Evolutionary conservation across 805 yeast species (phyloP).

Genomic region (Candida fluviatilis): DNA sequence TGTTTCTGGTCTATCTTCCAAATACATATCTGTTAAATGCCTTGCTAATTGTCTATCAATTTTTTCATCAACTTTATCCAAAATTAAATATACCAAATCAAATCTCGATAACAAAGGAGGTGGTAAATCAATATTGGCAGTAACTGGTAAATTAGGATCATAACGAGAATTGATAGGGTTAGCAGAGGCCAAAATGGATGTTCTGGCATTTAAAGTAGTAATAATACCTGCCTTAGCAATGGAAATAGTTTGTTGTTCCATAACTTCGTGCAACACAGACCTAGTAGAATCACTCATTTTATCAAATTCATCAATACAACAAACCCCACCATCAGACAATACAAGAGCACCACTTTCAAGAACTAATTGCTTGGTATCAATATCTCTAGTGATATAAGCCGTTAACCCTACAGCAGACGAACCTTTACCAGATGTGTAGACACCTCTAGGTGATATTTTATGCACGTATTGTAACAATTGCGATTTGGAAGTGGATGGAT

Average conservation of each 20-base stretch:
- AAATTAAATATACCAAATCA: slow-evolving; percentile 85
- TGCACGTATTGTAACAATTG: slow-evolving; percentile 93
- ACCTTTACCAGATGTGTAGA: slow-evolving; percentile 97
- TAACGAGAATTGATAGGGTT: slow-evolving; percentile 95
- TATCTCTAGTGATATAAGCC: slow-evolving; percentile 92
- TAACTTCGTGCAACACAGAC: slow-evolving; percentile 98
- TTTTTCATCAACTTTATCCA: slow-evolving; percentile 87
- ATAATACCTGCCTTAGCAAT: slow-evolving; percentile 99
- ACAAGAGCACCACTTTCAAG: slow-evolving; percentile 95
- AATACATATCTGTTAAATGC: slow-evolving; percentile 87
- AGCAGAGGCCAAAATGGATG: slow-evolving; percentile 96
- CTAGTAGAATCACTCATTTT: slow-evolving; percentile 95
- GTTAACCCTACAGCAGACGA: slow-evolving; percentile 99
- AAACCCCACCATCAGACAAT: slow-evolving; percentile 97
- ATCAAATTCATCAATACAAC: slow-evolving; percentile 98
- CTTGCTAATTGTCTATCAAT: slow-evolving; percentile 82
- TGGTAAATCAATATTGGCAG: slow-evolving; percentile 92
- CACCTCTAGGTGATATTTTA: slow-evolving; percentile 96
- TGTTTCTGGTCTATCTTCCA: slow-evolving; percentile 79
- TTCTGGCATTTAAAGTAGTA: slow-evolving; percentile 94
- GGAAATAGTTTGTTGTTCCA: slow-evolving; percentile 99
- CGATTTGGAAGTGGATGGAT: slow-evolving; percentile 96
- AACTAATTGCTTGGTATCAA: slow-evolving; percentile 89
- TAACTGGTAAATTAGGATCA: slow-evolving; percentile 92
- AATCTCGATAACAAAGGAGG: slow-evolving; percentile 94